These are phyloP conservation scores for Neoboletus brunneissimus DNA, from an alignment of 768 basidiomycete species.

Conservation along the genomic window DNA sequence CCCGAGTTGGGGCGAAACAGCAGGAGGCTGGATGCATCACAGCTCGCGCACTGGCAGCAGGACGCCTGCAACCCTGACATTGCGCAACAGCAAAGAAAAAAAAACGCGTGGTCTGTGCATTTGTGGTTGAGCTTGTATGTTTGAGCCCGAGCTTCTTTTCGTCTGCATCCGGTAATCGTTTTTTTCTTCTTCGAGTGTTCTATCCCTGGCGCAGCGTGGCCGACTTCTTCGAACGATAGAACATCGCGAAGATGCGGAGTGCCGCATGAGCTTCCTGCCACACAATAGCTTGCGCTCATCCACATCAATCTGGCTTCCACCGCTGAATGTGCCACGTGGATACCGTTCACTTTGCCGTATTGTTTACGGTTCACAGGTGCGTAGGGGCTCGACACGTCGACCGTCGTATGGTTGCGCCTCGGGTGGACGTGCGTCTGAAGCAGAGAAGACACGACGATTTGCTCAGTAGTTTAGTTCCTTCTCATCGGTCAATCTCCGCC, in stretches of 20 bases:
- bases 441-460: not conserved
- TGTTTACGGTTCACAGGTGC: not conserved
- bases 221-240: not conserved
- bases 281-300: not conserved
- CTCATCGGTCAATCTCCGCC: not conserved
- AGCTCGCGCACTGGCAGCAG: not conserved
- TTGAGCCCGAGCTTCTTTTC: not conserved
- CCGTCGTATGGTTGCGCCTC: not conserved
- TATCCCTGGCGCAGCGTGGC: not conserved
- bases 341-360: not conserved
- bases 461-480: not conserved
- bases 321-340: not conserved
- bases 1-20: not conserved
- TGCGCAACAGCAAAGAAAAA: not conserved
- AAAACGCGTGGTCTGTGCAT: not conserved
- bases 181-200: not conserved
- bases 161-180: not conserved
- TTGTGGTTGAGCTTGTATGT: not conserved
- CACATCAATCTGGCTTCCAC: not conserved
- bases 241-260: constrained; percentile 1
- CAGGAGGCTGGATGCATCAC: not conserved
- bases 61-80: not conserved
- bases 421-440: not conserved
- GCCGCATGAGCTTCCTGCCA: not conserved
- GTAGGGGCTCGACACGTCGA: not conserved